These are phyloP conservation scores for Verruconis gallopava DNA, from an alignment of 2,329 filamentous ascomycete genomes.

Conservation along the genomic window DNA sequence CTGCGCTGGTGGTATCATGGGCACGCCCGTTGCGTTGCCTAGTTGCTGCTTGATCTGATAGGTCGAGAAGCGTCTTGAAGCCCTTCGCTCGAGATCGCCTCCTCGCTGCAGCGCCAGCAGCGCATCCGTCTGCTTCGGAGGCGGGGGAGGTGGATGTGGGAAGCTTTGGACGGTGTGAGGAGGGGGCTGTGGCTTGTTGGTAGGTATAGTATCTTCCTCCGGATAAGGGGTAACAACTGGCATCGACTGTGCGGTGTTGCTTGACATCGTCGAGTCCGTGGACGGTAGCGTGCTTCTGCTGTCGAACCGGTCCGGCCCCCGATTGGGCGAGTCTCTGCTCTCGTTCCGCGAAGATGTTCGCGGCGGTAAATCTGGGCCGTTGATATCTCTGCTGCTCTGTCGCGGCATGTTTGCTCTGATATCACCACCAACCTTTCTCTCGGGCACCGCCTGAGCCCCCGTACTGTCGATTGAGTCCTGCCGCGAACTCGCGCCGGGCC, in stretches of 20 bases:
- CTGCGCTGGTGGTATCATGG: constrained; percentile 67
- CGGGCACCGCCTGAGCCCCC: constrained; percentile 13
- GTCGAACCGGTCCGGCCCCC: constrained; percentile 14
- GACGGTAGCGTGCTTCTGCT: constrained; percentile 22
- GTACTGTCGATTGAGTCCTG: constrained; percentile 23
- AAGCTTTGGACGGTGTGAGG: constrained; percentile 23
- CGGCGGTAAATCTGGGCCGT: constrained; percentile 32
- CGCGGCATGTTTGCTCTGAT: constrained; percentile 26
- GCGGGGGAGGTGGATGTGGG: constrained; percentile 60
- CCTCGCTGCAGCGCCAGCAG: constrained; percentile 82
- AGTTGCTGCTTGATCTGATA: constrained; percentile 96
- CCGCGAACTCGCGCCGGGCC: constrained; percentile 12
- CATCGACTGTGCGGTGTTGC: constrained; percentile 60
- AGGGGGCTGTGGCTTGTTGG: constrained; percentile 30
- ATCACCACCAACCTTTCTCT: constrained; percentile 24
- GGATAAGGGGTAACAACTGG: constrained; percentile 63
- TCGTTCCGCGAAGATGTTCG: constrained; percentile 32
- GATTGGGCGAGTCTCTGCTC: constrained; percentile 29
- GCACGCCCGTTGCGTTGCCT: constrained; percentile 70
- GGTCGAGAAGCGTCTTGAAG: constrained; percentile 84
- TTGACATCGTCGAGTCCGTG: constrained; percentile 51
- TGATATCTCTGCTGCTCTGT: constrained; percentile 28
- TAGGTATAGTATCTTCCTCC: constrained; percentile 42
- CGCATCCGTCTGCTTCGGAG: constrained; percentile 76
- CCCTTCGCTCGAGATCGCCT: constrained; percentile 81